Percentiles rank a stretch among this genome's conserved stretches.
phyloP scores from a whole-genome alignment of 768 basidiomycete genomes.

The Leccinum subgranulosum region DNA sequence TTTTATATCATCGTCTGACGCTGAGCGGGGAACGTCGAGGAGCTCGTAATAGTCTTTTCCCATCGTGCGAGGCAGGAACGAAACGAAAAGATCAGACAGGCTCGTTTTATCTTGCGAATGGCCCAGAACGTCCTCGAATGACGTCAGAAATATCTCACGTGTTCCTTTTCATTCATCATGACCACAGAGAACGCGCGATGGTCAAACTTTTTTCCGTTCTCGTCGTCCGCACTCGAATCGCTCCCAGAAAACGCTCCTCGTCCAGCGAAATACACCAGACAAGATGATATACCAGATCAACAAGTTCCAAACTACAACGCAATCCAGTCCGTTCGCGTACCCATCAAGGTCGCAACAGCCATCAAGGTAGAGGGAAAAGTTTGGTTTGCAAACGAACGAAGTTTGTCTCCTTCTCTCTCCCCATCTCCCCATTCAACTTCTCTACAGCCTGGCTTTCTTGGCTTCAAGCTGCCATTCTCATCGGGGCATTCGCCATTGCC shows the following conservation, averaged over 20 bases:
- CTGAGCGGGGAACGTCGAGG: slow-evolving; percentile 70
- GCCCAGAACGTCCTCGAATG: slow-evolving; percentile 34
- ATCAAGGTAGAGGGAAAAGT: slow-evolving; percentile 93
- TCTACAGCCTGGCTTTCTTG: slow-evolving; percentile 85
- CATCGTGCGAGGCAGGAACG: slow-evolving; percentile 38
- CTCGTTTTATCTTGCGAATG: slow-evolving; percentile 23
- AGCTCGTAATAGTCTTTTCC: slow-evolving; percentile 88
- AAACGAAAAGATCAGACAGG: too few relatives aligned
- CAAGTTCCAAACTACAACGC: slow-evolving; percentile 58
- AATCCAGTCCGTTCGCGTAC: slow-evolving; percentile 69
- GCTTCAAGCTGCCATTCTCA: slow-evolving; percentile 79
- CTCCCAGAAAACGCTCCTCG: slow-evolving; percentile 40
- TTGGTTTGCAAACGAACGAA: slow-evolving; percentile 96
- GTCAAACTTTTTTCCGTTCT: slow-evolving; percentile 70
- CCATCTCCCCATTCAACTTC: slow-evolving; percentile 3
- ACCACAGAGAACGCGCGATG: slow-evolving; percentile 31
- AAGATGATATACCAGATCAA: slow-evolving; percentile 67
- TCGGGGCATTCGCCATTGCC: slow-evolving; percentile 82
- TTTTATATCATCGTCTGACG: slow-evolving; percentile 85
- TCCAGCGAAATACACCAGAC: slow-evolving; percentile 55
- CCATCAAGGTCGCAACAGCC: slow-evolving; percentile 78
- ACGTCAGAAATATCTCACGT: slow-evolving; percentile 25
- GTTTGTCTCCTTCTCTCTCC: slow-evolving; percentile 38
- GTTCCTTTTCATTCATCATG: not conserved
- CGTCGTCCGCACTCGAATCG: slow-evolving; percentile 53